phyloP scores from a whole-genome alignment of 2,329 filamentous ascomycete genomes.

The Zymoseptoria pseudotritici region DNA sequence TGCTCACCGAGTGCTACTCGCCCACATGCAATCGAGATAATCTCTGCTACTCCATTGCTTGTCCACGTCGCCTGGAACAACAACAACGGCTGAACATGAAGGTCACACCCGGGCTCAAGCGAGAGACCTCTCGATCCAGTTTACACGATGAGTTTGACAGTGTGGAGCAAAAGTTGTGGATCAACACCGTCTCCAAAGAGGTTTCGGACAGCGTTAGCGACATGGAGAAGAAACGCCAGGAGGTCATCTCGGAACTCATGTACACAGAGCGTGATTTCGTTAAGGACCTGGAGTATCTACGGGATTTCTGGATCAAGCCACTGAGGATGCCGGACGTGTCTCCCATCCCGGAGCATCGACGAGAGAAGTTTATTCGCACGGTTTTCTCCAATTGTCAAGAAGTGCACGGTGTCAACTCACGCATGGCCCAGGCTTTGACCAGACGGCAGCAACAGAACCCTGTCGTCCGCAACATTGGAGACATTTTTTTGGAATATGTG shows the following conservation, averaged over 20 bases:
- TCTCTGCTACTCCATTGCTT: constrained; percentile 96
- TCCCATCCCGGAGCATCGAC: constrained; percentile 78
- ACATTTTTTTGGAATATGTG: constrained; percentile 88
- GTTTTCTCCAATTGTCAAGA: constrained; percentile 97
- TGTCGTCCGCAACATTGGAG: constrained; percentile 81
- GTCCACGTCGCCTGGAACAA: constrained; percentile 85
- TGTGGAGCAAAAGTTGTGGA: constrained; percentile 91
- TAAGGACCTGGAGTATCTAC: constrained; percentile 93
- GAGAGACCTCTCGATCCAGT: constrained; percentile 61
- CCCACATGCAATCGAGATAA: constrained; percentile 94
- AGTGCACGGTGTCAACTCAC: constrained; percentile 84
- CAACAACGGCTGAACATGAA: constrained; percentile 91
- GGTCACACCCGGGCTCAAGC: constrained; percentile 77
- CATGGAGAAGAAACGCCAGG: constrained; percentile 91
- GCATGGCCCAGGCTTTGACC: constrained; percentile 80
- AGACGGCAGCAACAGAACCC: constrained; percentile 82
- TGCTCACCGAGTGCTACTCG: constrained; percentile 95
- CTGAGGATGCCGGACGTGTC: constrained; percentile 69
- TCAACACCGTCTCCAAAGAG: constrained; percentile 95
- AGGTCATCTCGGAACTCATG: constrained; percentile 96
- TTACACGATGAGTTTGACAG: constrained; percentile 78
- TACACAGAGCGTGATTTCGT: constrained; percentile 99
- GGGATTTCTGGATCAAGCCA: constrained; percentile 97
- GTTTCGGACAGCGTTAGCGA: constrained; percentile 84
- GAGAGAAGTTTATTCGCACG: constrained; percentile 84